A percentile compares a stretch with the other conserved stretches of the same genome.
Conservation (phyloP, 1,284 basidiomycete genomes). For the Cutaneotrichosporon mucoides region DNA sequence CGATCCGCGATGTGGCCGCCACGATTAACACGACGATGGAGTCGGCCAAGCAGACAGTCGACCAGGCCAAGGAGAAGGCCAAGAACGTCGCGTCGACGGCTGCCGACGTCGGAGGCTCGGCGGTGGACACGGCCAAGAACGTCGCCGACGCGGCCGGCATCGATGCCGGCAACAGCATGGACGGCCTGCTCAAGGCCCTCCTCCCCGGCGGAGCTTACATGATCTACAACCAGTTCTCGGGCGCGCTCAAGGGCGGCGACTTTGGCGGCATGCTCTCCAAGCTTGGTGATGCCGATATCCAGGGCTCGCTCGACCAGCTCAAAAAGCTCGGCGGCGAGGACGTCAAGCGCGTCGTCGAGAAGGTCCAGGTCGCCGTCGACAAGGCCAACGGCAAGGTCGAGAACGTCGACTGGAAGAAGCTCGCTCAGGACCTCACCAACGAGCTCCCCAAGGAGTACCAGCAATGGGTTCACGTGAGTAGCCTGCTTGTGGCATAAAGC, state of each 20-base stretch:
- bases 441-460: conserved; percentile 39
- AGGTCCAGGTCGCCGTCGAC: conserved; percentile 42
- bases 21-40: conserved; percentile 9
- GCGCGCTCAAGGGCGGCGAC: conserved; percentile 1
- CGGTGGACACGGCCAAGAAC: conserved; percentile 3
- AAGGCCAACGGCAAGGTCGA: conserved; percentile 39
- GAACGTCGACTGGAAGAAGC: conserved; percentile 44
- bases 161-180: background rate
- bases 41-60: background rate
- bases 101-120: background rate
- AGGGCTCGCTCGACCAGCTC: conserved; percentile 37
- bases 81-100: background rate
- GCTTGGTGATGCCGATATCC: conserved; percentile 41
- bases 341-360: conserved; percentile 38
- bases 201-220: conserved; percentile 34
- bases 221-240: background rate
- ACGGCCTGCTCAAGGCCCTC: conserved; percentile 28
- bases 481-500: no score
- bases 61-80: conserved; percentile 6
- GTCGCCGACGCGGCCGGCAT: conserved; percentile 3
- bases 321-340: conserved; percentile 46
- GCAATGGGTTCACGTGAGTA: conserved; percentile 38
- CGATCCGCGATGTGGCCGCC: conserved; percentile 41
- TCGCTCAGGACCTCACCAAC: conserved; percentile 36
- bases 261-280: conserved; percentile 37